Evolutionary conservation across 768 basidiomycete species (phyloP), one percentile per base, ranked within the genome.

Genomic region (Collybiopsis luxurians): DNA sequence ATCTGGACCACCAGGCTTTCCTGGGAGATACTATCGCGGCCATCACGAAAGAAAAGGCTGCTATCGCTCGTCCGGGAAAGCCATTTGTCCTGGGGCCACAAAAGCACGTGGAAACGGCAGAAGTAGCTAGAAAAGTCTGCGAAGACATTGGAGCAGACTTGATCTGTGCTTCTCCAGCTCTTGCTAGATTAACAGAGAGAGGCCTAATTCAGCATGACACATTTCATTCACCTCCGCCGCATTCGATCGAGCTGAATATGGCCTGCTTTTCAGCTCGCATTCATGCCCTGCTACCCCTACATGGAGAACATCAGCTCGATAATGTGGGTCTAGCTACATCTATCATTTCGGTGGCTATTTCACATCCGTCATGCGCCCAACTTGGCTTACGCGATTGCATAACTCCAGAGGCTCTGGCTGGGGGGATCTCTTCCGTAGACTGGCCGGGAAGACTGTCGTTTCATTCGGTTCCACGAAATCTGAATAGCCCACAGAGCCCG

Each of bases 371-470:
- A 46, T 75, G 55, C 66, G 63, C 59, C 58, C 61, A 58, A 24
- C 52, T 34, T 36, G 58, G 56, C 60, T 21, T 66, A 60, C 26
- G 61, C 42, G 13, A 63, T 23, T 71, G 72, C 19, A 74, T 95
- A 51, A 83, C 81, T 0, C 63, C 76, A 4, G 67, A 75, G 5
- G 66, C 77, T 0, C 73, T 97, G 31, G 64, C 72, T 19, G 47
- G 59, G 0, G 96, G 95, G 0, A 79, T 97, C 48, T 65, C 69
- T 31, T 59, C 65, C 10, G 82, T 85, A 0, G 69, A 69, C 36
- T 99, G 96, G 95, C 84, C 84, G 11, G 96, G 96, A 3, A 75
- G 96, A 53, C 80, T 98, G 12, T 88, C 89, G 0, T 97, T 87
- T 69, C 83, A 84, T 59, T 60, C 62, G 2, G 42, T 80, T 59